A percentile compares a stretch with the other conserved stretches of the same genome.
These are phyloP conservation scores for Lecanicillium sp. DNA, from an alignment of 2,329 filamentous ascomycete species.

Conservation along the genomic window DNA sequence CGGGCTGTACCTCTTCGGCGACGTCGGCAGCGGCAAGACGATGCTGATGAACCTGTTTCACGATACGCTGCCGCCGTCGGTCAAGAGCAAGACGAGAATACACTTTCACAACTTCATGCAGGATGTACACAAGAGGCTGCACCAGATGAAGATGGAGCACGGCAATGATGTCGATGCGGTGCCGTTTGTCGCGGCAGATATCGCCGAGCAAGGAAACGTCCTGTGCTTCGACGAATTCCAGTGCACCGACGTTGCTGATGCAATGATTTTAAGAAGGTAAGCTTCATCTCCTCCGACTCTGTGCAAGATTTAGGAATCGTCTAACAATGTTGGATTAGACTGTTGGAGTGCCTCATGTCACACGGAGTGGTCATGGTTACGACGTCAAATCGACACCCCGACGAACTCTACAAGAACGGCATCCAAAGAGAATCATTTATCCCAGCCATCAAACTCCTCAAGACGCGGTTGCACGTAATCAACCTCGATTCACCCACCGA, in stretches of 20 bases:
- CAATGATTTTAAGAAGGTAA: slow-evolving; percentile 86
- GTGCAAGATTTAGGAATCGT: not conserved
- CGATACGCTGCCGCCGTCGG: slow-evolving; percentile 77
- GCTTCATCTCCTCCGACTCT: slow-evolving; percentile 9
- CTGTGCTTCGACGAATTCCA: slow-evolving; percentile 99
- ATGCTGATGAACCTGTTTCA: slow-evolving; percentile 99
- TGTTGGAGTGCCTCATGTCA: slow-evolving; percentile 87
- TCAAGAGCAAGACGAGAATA: slow-evolving; percentile 80
- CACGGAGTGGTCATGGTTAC: slow-evolving; percentile 96
- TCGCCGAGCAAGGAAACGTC: slow-evolving; percentile 77
- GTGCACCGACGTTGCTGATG: slow-evolving; percentile 95
- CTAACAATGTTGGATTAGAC: slow-evolving; percentile 32
- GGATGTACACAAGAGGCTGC: slow-evolving; percentile 84
- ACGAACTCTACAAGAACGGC: slow-evolving; percentile 96
- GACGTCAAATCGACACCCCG: slow-evolving; percentile 92
- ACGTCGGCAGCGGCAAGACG: slow-evolving; percentile 96
- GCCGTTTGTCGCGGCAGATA: slow-evolving; percentile 89
- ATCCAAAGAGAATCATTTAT: slow-evolving; percentile 94
- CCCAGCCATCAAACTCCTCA: slow-evolving; percentile 88
- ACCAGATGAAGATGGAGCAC: slow-evolving; percentile 82
- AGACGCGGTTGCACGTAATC: slow-evolving; percentile 76
- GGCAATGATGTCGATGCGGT: slow-evolving; percentile 87
- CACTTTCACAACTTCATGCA: slow-evolving; percentile 99
- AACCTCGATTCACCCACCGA: slow-evolving; percentile 94
- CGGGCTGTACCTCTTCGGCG: slow-evolving; percentile 90